Evolutionary conservation across 306 rosid species (phyloP), one percentile per base, ranked within the genome.

Genomic region (Ochetophila trinervis): DNA sequence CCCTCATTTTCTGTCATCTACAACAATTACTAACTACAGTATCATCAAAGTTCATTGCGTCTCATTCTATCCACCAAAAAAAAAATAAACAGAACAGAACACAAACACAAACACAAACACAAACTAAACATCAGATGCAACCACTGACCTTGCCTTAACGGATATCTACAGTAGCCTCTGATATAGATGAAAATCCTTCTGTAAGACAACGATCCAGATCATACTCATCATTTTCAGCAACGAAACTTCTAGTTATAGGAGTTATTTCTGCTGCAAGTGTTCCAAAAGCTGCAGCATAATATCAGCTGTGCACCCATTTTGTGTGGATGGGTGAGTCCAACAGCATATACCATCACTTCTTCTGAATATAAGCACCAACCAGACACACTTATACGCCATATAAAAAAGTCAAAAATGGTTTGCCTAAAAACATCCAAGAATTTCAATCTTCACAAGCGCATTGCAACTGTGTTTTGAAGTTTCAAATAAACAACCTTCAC

Each of bases 1-100:
- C 97, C 97, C 76, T 87, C 97, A 50, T 91, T 91, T 82, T 91
- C 97, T 69, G 11, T 86, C 97, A 20, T 91, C 97, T 17, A 91
- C 97, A 68, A 86, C 97, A 70, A 87, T 61, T 52, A 91, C 93
- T 86, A 91, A 79, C 97, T 91, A 86, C 81, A 75, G 51, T 57
- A 42, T n/a, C 62, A 16, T 42, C 55, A 54, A 23, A 76, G 76
- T 65, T 37, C 66, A 44, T 44, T 24, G 55, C 54, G n/a, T 53
- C 37, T 60, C n/a, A 65, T 59, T 53, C 47, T 15, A 40, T 51
- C 49, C 20, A 62, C 62, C 67, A 44, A 53, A 60, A 3, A 45
- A 32, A 72, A 22, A 27, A 21, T 50, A 52, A 42, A 15, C 44
- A 67, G 13, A 30, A 12, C n/a, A 60, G 12, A 16, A 14, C 21